Base-by-base conservation (phyloP, 2,329 filamentous ascomycete genomes). In the Fusarium sp. region DNA sequence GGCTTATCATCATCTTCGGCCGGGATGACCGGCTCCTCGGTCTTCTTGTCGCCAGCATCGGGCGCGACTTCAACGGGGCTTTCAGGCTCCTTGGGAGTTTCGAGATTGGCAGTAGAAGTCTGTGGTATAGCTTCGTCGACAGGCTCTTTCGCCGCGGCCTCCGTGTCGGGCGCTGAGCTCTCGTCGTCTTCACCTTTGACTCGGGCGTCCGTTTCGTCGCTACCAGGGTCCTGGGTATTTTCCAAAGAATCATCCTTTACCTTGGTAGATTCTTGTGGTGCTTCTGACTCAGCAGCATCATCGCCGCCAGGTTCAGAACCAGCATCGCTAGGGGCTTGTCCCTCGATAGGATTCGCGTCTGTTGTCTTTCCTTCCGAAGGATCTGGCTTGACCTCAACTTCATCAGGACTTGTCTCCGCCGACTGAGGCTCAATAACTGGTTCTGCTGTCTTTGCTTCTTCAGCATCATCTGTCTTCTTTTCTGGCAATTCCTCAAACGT, bases 271-370 rank as follows among this genome's bases (percentile, higher is more conserved):
- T 60, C 38, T 13, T 53, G 47, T 23, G 29, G n/a, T 19, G 33
- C 35, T 21, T 66, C 61, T 43, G 19, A 43, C 27, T 63, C 50
- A 17, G 48, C 29, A 21, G 25, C 13, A 17, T 56, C 53, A 21
- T 4, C n/a, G 14, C 9, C 27, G 27, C 4, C 25, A 9, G 29
- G 4, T n/a, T 37, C 49, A 14, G 41, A 19, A 39, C 21, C 14
- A 21, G 31, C 15, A 31, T 53, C 43, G 15, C 46, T 33, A 32
- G 19, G 23, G 45, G 25, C 25, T 39, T 33, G 35, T 21, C 15
- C 38, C 32, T 46, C 44, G 9, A 17, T 6, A 3, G 21, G 3
- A 10, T 33, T 25, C 29, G 23, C n/a, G 23, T 49, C 60, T n/a
- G 42, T 11, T 39, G 31, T 4, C 9, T 41, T 51, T 38, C 54